A percentile compares a stretch with the other conserved stretches of the same genome.
Conservation (phyloP, 164 flowering plant genomes). For the Nymphaea thermarum region DNA sequence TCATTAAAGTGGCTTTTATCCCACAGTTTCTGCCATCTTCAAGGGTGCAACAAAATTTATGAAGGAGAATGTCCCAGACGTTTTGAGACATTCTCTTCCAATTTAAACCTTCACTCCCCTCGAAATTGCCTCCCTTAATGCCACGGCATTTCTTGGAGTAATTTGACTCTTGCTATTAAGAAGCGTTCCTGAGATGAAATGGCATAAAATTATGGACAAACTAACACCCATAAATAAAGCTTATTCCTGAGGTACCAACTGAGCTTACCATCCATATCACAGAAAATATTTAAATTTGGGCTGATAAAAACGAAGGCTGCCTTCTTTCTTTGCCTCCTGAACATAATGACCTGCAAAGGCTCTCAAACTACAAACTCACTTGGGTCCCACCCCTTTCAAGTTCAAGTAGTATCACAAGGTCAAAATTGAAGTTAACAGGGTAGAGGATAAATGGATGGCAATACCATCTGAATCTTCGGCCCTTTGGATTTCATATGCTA, state of each 20-base stretch:
- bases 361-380: conserved; percentile 17
- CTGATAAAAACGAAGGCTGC: conserved; percentile 70
- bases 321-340: conserved; percentile 76
- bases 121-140: conserved; percentile 69
- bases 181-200: conserved; percentile 52
- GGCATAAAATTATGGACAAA: conserved; percentile 2
- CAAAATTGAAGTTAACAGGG: background rate
- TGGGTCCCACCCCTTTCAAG: conserved; percentile 3
- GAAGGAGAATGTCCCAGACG: no score
- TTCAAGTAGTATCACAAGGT: background rate
- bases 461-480: conserved; percentile 47
- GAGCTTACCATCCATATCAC: conserved; percentile 95
- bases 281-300: conserved; percentile 87
- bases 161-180: conserved; percentile 82
- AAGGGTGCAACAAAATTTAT: no score
- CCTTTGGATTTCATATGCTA: conserved; percentile 20
- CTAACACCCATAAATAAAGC: background rate
- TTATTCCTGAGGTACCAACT: background rate
- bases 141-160: conserved; percentile 44
- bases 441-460: conserved; percentile 1
- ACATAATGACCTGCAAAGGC: conserved; percentile 28
- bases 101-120: conserved; percentile 78
- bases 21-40: no score
- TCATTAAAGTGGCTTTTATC: no score
- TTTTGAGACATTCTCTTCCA: no score